These are phyloP conservation scores for Geosmithia morbida DNA, from an alignment of 2,329 filamentous ascomycete species.

Conservation along the genomic window DNA sequence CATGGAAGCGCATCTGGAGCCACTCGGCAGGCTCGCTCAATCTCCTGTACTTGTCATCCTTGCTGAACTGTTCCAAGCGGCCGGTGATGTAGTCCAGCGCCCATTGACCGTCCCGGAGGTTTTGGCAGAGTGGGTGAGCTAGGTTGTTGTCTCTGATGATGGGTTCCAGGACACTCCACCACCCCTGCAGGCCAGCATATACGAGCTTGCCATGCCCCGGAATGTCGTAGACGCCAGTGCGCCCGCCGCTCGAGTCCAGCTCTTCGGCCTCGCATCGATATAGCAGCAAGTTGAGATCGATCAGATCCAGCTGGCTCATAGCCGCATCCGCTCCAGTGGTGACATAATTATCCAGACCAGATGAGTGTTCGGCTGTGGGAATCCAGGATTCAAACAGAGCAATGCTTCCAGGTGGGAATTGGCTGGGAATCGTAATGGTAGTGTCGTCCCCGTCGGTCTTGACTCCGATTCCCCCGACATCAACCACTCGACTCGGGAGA, in stretches of 20 bases:
- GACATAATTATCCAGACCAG: constrained; percentile 73
- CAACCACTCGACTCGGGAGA: constrained; percentile 68
- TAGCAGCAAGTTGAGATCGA: constrained; percentile 81
- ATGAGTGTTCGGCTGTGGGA: constrained; percentile 68
- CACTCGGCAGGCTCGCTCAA: constrained; percentile 57
- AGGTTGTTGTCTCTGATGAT: constrained; percentile 84
- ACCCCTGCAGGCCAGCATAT: constrained; percentile 94
- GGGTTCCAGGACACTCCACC: constrained; percentile 83
- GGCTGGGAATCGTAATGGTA: constrained; percentile 63
- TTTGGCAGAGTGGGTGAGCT: constrained; percentile 84
- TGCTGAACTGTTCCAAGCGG: constrained; percentile 59
- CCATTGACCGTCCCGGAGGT: constrained; percentile 85
- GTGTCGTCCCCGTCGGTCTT: constrained; percentile 62
- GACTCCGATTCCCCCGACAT: constrained; percentile 59
- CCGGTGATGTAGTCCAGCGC: constrained; percentile 76
- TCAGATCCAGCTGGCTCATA: constrained; percentile 58
- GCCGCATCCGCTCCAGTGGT: constrained; percentile 68
- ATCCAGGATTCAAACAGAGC: constrained; percentile 95
- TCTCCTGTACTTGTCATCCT: constrained; percentile 44
- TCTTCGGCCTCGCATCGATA: constrained; percentile 88
- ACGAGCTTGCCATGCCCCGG: constrained; percentile 74
- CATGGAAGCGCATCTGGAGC: constrained; percentile 74
- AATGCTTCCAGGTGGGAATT: constrained; percentile 87
- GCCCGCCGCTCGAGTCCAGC: constrained; percentile 60
- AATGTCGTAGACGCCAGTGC: constrained; percentile 79